Evolutionary conservation across 2,329 filamentous ascomycete genomes (phyloP).

Genomic region (Epichloe baconii): DNA sequence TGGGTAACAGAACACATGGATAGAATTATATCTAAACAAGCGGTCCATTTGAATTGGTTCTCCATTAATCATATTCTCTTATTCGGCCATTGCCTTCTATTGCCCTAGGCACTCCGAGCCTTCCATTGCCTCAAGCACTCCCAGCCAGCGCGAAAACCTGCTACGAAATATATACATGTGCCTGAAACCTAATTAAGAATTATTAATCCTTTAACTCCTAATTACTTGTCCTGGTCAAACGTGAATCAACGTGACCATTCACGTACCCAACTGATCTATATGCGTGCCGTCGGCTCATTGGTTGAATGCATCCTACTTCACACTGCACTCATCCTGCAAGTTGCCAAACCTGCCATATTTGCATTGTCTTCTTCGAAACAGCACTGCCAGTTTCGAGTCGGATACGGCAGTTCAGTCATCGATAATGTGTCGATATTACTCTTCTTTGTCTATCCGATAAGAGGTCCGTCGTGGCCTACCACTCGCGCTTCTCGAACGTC

Average conservation of each 20-base stretch:
- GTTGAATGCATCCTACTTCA: not conserved
- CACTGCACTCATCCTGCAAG: not conserved
- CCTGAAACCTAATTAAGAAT: slow-evolving; percentile 4
- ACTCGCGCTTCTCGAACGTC: slow-evolving; percentile 49
- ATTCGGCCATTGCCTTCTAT: too few relatives aligned
- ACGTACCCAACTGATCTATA: slow-evolving; percentile 3
- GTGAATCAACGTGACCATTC: slow-evolving; percentile 2
- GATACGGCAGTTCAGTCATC: too few relatives aligned
- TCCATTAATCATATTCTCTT: too few relatives aligned
- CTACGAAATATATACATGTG: slow-evolving; percentile 3
- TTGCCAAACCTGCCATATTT: not conserved
- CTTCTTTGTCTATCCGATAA: not conserved
- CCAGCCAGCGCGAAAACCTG: not conserved
- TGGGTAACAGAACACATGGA: too few relatives aligned
- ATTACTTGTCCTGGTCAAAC: not conserved
- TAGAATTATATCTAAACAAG: too few relatives aligned
- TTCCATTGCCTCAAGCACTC: too few relatives aligned
- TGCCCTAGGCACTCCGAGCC: too few relatives aligned
- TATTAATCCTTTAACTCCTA: not conserved
- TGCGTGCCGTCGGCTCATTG: slow-evolving; percentile 4
- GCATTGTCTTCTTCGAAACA: not conserved
- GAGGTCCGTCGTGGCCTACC: slow-evolving; percentile 17
- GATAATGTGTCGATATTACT: too few relatives aligned
- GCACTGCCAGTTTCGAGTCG: not conserved
- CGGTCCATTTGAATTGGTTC: too few relatives aligned